Evolutionary conservation across 768 basidiomycete species (phyloP).

Genomic region (Pleurotus tuoliensis): DNA sequence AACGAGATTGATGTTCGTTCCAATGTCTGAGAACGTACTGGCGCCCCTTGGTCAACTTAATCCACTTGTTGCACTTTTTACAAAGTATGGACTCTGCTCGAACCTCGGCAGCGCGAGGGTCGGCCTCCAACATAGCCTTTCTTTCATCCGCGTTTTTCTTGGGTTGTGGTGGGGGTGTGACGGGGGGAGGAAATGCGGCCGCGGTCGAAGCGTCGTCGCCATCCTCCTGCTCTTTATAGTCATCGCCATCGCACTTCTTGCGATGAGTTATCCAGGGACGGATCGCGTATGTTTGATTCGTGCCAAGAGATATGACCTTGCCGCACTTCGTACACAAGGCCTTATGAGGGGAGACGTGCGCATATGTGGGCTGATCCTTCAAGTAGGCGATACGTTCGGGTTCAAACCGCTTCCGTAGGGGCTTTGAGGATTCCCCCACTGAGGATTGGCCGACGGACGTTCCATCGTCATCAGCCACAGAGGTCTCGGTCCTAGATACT

Average conservation of each 20-base stretch:
- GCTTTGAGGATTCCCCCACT: constrained; percentile 21
- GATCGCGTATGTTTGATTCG: constrained; percentile 52
- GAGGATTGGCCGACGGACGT: constrained; percentile 54
- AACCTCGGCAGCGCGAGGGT: constrained; percentile 47
- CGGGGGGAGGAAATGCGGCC: constrained; percentile 24
- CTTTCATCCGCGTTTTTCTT: constrained; percentile 39
- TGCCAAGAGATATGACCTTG: constrained; percentile 52
- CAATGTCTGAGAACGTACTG: constrained; percentile 49
- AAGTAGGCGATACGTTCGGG: constrained; percentile 61
- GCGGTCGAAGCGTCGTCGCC: constrained; percentile 19
- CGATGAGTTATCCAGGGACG: constrained; percentile 62
- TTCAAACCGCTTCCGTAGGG: constrained; percentile 48
- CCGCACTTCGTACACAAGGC: constrained; percentile 59
- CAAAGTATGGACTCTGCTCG: constrained; percentile 53
- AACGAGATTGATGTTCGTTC: constrained; percentile 47
- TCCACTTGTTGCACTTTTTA: constrained; percentile 60
- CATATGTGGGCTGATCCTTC: constrained; percentile 57
- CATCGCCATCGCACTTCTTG: constrained; percentile 44
- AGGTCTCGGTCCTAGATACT: constrained; percentile 9
- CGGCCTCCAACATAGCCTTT: constrained; percentile 47
- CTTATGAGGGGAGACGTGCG: constrained; percentile 50
- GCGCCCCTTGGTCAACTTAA: constrained; percentile 40
- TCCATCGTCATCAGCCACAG: constrained; percentile 39
- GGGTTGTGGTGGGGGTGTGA: constrained; percentile 8
- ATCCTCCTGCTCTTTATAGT: constrained; percentile 21